phyloP scores from a whole-genome alignment of 202 grass and related monocot genomes.

The Eragrostis tef region DNA sequence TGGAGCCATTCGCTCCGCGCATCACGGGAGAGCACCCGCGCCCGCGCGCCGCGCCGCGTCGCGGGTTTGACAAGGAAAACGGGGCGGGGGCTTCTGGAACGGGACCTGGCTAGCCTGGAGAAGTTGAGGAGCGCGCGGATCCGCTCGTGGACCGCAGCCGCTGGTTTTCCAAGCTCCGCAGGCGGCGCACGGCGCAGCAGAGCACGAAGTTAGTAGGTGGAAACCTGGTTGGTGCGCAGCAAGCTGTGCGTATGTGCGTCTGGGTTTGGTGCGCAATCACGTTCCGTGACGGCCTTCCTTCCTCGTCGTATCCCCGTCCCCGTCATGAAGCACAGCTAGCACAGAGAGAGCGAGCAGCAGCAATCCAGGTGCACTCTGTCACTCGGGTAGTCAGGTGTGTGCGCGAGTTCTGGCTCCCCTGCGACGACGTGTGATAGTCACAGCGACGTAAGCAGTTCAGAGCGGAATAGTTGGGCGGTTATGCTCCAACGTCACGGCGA shows the following conservation, averaged over 20 bases:
- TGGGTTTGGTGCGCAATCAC: neutral
- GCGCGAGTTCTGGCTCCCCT: neutral
- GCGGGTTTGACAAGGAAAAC: neutral
- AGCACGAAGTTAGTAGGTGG: neutral
- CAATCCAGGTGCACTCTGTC: neutral
- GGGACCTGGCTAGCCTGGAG: neutral
- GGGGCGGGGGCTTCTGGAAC: neutral
- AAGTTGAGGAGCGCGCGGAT: neutral
- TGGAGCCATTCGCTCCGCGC: constrained; percentile 53
- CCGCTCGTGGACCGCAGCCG: neutral
- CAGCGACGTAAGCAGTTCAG: neutral
- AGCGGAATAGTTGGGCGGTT: constrained; percentile 7
- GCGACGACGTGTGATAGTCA: neutral
- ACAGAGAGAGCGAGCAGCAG: neutral
- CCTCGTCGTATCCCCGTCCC: neutral
- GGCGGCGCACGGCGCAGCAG: neutral
- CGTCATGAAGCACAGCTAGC: neutral
- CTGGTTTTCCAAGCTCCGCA: neutral
- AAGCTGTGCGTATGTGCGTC: neutral
- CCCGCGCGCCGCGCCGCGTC: constrained; percentile 17
- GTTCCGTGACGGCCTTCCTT: too few species aligned
- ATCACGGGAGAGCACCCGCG: constrained; percentile 27
- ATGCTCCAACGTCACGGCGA: constrained; percentile 16
- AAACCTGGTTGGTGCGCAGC: neutral
- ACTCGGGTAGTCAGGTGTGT: neutral